phyloP scores from a whole-genome alignment of 768 basidiomycete species.

The Amyloporia xantha region DNA sequence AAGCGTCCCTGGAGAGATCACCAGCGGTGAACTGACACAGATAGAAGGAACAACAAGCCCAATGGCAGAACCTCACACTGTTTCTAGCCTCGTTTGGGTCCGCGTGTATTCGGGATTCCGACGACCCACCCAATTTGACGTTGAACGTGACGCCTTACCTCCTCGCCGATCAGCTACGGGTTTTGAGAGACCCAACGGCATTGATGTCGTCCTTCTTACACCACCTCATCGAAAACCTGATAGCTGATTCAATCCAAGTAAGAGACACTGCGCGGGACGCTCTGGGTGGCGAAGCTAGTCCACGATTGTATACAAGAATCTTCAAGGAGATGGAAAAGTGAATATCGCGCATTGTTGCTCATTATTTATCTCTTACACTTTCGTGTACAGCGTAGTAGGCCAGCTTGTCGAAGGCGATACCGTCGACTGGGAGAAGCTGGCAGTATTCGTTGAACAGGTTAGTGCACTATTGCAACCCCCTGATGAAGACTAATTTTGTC shows the following conservation, averaged over 20 bases:
- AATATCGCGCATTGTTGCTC: slow-evolving; percentile 30
- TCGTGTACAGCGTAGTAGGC: slow-evolving; percentile 38
- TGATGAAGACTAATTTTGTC: not conserved
- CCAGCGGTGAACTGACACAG: slow-evolving; percentile 6
- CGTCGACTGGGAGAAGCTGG: slow-evolving; percentile 36
- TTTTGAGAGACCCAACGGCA: slow-evolving; percentile 47
- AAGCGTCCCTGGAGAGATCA: too few species aligned
- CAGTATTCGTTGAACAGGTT: slow-evolving; percentile 72
- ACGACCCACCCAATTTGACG: slow-evolving; percentile 43
- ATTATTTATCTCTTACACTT: not conserved
- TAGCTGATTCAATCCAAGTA: slow-evolving; percentile 54
- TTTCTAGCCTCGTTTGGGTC: slow-evolving; percentile 74
- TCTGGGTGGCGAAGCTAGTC: slow-evolving; percentile 71
- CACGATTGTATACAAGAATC: slow-evolving; percentile 58
- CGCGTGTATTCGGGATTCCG: slow-evolving; percentile 48
- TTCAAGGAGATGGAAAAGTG: slow-evolving; percentile 72
- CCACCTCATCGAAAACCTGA: slow-evolving; percentile 61
- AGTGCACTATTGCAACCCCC: not conserved
- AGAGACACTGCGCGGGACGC: slow-evolving; percentile 81
- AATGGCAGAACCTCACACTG: slow-evolving; percentile 83
- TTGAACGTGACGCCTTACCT: slow-evolving; percentile 47
- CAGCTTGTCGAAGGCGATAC: slow-evolving; percentile 42
- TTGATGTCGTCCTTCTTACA: slow-evolving; percentile 61
- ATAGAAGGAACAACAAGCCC: slow-evolving; percentile 58
- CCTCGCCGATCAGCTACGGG: slow-evolving; percentile 71